A percentile compares a stretch with the other conserved stretches of the same genome.
phyloP scores from a whole-genome alignment of 129 eudicot genomes.

The Gnaphalium uliginosum region DNA sequence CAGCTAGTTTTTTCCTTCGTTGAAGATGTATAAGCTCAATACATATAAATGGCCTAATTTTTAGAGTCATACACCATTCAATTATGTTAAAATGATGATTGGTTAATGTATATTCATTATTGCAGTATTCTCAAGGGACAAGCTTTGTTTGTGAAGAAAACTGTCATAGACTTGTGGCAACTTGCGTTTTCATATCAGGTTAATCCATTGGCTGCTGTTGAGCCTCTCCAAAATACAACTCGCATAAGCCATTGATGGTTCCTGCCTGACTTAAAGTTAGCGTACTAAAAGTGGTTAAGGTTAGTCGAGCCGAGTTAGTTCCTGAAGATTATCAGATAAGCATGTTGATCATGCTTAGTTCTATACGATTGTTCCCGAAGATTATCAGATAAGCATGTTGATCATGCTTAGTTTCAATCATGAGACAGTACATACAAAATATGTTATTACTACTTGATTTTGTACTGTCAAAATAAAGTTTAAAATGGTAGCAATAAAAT shows the following conservation, averaged over 20 bases:
- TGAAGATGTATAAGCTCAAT: too few relatives aligned
- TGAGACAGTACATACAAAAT: not conserved
- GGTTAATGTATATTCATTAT: conserved; percentile 5
- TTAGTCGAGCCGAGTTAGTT: conserved; percentile 12
- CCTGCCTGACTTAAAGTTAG: not conserved
- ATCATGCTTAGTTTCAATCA: conserved; percentile 18
- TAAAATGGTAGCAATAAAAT: not conserved
- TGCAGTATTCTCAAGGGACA: conserved; percentile 57
- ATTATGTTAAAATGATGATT: not conserved
- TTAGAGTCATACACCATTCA: too few relatives aligned
- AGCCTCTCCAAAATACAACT: conserved; percentile 56
- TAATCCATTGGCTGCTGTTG: conserved; percentile 96
- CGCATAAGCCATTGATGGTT: conserved; percentile 49
- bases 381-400: conserved; percentile 5
- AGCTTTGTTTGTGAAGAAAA: conserved; percentile 55
- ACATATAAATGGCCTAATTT: not conserved
- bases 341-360: conserved; percentile 8
- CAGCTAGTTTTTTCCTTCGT: not conserved
- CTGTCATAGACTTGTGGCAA: conserved; percentile 71
- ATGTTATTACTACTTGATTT: conserved; percentile 12
- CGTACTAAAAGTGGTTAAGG: conserved; percentile 18
- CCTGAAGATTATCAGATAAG: conserved; percentile 9
- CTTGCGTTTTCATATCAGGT: conserved; percentile 98
- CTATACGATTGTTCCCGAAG: not conserved
- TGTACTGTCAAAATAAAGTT: conserved; percentile 2